Base-by-base conservation (phyloP, 2,329 filamentous ascomycete genomes). In the Fusarium sp. region DNA sequence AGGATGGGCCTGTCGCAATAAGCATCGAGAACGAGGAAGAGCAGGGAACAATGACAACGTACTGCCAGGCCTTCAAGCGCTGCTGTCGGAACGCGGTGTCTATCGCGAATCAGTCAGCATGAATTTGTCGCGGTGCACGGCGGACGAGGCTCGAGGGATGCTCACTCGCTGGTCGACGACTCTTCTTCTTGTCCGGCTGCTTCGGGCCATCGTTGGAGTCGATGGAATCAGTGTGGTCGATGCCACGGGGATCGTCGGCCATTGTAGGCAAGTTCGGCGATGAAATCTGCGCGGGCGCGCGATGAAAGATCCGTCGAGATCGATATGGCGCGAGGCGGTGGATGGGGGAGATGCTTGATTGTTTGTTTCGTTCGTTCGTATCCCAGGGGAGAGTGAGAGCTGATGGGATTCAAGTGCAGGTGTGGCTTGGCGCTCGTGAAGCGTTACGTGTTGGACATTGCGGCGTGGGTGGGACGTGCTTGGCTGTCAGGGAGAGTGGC, bases 21-120 rank as follows among this genome's bases (percentile, higher is more conserved):
- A 87, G 86, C 77, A 72, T 77, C 58, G 65, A 63, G 67, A 56
- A 47, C 60, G 43, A n/a, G 43, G 43, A 47, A 10, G 33, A 40
- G 33, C 33, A 22, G 25, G 64, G 37, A 64, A 64, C 66, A 62
- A 60, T 27, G 32, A 43, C 22, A 17, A 79, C 95, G 85, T 88
- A 97, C 93, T 99, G 97, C 97, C 97, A 99, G 86, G 97, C 97
- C 86, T 98, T 98, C 84, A 99, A 86, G 81, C 97, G 92, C 85
- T 99, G 97, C 83, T 99, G 97, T 79, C 97, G 91, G 82, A 98
- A 99, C 12, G 97, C 97, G 69, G 96, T 98, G 86, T 98, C 95
- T 97, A 80, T 70, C 40, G 66, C 60, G 22, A 52, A 59, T 40
- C 22, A 71, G 66, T 81, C 66, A 81, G 72, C 56, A 61, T 58